Evolutionary conservation across 108 stramenopile genomes (phyloP).

Genomic region (Cyclotella distinguenda): DNA sequence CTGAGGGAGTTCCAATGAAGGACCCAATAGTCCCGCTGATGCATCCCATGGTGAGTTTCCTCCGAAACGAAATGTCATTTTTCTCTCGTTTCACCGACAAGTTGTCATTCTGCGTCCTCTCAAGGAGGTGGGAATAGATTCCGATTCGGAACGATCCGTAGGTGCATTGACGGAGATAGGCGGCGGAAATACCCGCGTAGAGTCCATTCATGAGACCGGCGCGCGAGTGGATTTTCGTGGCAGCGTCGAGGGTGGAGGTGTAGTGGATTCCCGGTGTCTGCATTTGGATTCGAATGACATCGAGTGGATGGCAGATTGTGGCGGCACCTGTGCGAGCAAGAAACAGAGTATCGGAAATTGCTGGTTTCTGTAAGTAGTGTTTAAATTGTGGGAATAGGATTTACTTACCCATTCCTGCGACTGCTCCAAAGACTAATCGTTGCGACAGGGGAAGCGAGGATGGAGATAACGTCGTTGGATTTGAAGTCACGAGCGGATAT

Average conservation of each 20-base stretch:
- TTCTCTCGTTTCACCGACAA: constrained; percentile 10
- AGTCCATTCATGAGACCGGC: constrained; percentile 31
- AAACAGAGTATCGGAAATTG: not conserved
- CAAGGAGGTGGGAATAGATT: constrained; percentile 33
- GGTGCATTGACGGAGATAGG: constrained; percentile 44
- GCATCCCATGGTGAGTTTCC: constrained; percentile 38
- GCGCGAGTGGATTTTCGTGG: constrained; percentile 20
- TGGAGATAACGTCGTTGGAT: not conserved
- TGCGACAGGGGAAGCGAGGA: constrained; percentile 16
- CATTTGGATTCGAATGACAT: constrained; percentile 43
- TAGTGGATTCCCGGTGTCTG: constrained; percentile 31
- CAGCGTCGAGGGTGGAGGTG: constrained; percentile 33
- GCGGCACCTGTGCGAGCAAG: constrained; percentile 17
- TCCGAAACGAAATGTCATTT: constrained; percentile 30
- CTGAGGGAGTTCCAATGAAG: constrained; percentile 42
- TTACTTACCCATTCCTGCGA: constrained; percentile 23
- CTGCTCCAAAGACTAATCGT: constrained; percentile 25
- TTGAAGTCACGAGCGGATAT: not conserved
- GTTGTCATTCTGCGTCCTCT: constrained; percentile 35
- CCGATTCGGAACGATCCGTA: constrained; percentile 36
- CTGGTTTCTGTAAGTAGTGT: not conserved
- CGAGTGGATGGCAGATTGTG: constrained; percentile 42
- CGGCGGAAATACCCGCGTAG: constrained; percentile 40
- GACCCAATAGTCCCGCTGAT: constrained; percentile 31
- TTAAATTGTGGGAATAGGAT: no score